These are phyloP conservation scores for Xylaria sp. DNA, from an alignment of 2,329 filamentous ascomycete genomes.

Conservation along the genomic window DNA sequence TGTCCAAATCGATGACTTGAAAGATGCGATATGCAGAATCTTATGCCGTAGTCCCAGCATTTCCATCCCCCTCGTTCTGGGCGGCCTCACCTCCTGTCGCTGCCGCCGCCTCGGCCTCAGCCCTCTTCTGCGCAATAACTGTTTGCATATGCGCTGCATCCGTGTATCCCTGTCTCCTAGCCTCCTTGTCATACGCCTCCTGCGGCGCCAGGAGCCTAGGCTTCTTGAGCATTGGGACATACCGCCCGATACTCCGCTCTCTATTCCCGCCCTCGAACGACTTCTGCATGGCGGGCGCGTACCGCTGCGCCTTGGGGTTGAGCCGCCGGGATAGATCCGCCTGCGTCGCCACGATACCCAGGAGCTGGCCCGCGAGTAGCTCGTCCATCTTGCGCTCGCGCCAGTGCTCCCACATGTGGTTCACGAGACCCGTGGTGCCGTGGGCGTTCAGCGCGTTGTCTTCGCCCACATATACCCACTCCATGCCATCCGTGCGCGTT, in stretches of 20 bases:
- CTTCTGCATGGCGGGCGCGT: conserved; percentile 39
- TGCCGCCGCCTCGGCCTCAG: conserved; percentile 24
- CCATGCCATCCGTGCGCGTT: conserved; percentile 59
- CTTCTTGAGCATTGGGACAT: conserved; percentile 61
- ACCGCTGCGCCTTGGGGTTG: conserved; percentile 24
- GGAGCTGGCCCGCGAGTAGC: conserved; percentile 74
- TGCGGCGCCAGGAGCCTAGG: conserved; percentile 54
- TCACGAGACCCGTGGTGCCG: conserved; percentile 69
- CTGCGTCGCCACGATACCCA: conserved; percentile 63
- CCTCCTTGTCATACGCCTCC: conserved; percentile 66
- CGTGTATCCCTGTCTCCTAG: conserved; percentile 64
- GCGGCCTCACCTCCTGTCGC: conserved; percentile 43
- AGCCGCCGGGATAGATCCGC: conserved; percentile 31
- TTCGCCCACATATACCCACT: conserved; percentile 83
- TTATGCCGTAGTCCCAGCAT: conserved; percentile 38
- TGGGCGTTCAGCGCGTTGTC: conserved; percentile 64
- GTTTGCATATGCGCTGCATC: conserved; percentile 53
- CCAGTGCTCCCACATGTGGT: conserved; percentile 84
- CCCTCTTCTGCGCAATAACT: conserved; percentile 32
- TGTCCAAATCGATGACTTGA: background rate
- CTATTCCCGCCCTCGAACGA: conserved; percentile 63
- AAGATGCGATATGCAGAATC: background rate
- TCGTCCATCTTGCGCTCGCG: conserved; percentile 88
- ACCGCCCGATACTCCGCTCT: conserved; percentile 57
- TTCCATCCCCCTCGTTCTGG: conserved; percentile 31